Percentiles rank a stretch among this genome's conserved stretches.
Evolutionary conservation across 345 rosid genomes (phyloP).

Genomic region (Gossypioides kirkii): DNA sequence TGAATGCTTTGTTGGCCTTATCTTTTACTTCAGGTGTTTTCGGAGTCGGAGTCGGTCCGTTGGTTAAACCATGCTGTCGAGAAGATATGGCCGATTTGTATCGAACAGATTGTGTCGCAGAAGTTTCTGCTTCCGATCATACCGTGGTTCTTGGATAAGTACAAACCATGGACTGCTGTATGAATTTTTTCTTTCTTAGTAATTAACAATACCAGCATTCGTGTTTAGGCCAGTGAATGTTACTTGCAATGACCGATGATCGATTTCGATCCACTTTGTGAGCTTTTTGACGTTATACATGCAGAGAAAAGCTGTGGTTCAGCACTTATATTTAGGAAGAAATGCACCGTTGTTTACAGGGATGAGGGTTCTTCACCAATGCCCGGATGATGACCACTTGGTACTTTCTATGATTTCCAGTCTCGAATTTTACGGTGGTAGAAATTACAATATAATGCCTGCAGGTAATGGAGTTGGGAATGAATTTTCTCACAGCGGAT

Average conservation of each 20-base stretch:
- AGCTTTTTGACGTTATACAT: constrained; percentile 7
- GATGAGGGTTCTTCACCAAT: constrained; percentile 61
- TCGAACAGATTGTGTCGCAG: constrained; percentile 88
- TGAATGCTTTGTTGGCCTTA: constrained; percentile 12
- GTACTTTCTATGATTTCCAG: constrained; percentile 25
- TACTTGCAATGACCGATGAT: neutral
- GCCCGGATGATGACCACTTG: constrained; percentile 80
- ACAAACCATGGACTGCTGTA: constrained; percentile 97
- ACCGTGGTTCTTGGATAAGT: constrained; percentile 96
- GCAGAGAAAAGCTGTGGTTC: constrained; percentile 73
- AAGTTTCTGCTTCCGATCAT: constrained; percentile 83
- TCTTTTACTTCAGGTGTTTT: constrained; percentile 47
- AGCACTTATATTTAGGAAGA: constrained; percentile 83
- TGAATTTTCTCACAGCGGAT: constrained; percentile 85
- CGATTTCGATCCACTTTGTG: neutral
- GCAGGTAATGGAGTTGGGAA: constrained; percentile 87
- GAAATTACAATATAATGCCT: constrained; percentile 3
- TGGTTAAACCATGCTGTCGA: constrained; percentile 88
- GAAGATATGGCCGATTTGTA: constrained; percentile 89
- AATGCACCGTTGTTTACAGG: constrained; percentile 81
- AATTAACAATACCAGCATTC: neutral
- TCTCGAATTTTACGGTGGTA: neutral
- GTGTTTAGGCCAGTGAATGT: neutral
- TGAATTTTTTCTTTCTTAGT: constrained; percentile 15
- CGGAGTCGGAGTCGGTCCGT: constrained; percentile 80